Conservation (phyloP, 345 rosid genomes). For the Kernera saxatilis region DNA sequence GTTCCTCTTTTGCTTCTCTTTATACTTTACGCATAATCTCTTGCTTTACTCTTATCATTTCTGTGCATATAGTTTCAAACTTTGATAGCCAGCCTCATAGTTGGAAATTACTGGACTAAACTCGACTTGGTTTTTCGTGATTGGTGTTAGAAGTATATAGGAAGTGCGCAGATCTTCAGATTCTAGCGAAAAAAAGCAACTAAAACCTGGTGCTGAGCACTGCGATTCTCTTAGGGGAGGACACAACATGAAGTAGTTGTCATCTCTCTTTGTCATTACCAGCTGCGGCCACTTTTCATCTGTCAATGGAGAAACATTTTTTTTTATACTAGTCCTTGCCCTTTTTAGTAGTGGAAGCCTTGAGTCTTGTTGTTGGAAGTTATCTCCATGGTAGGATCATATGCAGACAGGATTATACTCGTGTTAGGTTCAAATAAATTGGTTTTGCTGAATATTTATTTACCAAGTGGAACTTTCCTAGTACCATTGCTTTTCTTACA, state of each 20-base stretch:
- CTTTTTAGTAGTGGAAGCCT: neutral
- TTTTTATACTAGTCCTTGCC: neutral
- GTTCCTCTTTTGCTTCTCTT: slow-evolving; percentile 33
- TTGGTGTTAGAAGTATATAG: neutral
- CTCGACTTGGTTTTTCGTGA: neutral
- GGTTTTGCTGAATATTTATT: too few species aligned
- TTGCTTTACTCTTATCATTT: neutral
- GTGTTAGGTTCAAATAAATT: neutral
- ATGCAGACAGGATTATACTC: neutral
- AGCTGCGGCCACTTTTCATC: neutral
- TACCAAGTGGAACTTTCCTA: neutral
- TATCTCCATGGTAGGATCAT: neutral
- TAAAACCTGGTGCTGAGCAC: neutral
- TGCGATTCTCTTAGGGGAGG: neutral
- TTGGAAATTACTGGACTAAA: neutral
- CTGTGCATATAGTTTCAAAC: slow-evolving; percentile 1
- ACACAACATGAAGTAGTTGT: neutral
- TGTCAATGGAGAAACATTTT: neutral
- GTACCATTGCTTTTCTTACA: neutral
- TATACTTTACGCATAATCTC: neutral
- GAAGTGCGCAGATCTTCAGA: neutral
- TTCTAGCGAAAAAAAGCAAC: neutral
- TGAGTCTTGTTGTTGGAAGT: neutral
- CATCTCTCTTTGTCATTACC: slow-evolving; percentile 3
- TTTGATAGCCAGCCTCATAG: neutral